A percentile compares a stretch with the other conserved stretches of the same genome.
Conservation (phyloP, 495 filamentous ascomycete species). For the Penicillium desertorum region DNA sequence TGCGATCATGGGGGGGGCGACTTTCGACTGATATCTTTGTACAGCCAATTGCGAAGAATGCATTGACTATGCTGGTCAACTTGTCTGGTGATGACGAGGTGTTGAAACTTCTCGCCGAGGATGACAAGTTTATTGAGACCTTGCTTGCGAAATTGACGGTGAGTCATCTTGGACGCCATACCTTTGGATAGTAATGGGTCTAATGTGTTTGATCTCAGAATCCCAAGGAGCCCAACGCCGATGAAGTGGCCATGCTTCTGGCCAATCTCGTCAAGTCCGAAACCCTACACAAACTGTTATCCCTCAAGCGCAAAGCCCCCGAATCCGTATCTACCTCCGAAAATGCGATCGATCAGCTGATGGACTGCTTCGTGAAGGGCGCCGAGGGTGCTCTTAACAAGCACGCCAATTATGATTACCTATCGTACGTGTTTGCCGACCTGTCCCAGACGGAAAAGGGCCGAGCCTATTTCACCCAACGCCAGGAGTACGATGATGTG, state of each 20-base stretch:
- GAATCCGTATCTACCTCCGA: conserved; percentile 64
- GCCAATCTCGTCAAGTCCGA: conserved; percentile 87
- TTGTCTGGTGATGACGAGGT: conserved; percentile 76
- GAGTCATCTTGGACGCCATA: conserved; percentile 41
- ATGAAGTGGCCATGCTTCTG: conserved; percentile 85
- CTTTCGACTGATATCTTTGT: conserved; percentile 6
- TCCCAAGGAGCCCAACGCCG: conserved; percentile 68
- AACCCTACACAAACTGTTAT: conserved; percentile 63
- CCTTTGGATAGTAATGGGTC: background rate
- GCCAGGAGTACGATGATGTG: conserved; percentile 73
- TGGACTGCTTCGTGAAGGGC: conserved; percentile 94
- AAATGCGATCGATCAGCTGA: conserved; percentile 79
- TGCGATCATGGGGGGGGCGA: background rate
- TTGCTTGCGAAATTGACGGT: conserved; percentile 72
- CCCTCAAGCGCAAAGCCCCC: conserved; percentile 60
- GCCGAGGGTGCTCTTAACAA: conserved; percentile 78
- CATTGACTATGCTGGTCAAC: conserved; percentile 90
- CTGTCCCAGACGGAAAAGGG: conserved; percentile 74
- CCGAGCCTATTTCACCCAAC: conserved; percentile 70
- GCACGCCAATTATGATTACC: conserved; percentile 84
- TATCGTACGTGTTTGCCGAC: conserved; percentile 92
- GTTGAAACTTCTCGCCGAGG: conserved; percentile 66
- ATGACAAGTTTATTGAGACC: conserved; percentile 77
- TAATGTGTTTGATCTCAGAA: conserved; percentile 40
- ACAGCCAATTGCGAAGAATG: conserved; percentile 87